Evolutionary conservation across 2,329 filamentous ascomycete species (phyloP).

Genomic region (Colletotrichum lindemuthianum): DNA sequence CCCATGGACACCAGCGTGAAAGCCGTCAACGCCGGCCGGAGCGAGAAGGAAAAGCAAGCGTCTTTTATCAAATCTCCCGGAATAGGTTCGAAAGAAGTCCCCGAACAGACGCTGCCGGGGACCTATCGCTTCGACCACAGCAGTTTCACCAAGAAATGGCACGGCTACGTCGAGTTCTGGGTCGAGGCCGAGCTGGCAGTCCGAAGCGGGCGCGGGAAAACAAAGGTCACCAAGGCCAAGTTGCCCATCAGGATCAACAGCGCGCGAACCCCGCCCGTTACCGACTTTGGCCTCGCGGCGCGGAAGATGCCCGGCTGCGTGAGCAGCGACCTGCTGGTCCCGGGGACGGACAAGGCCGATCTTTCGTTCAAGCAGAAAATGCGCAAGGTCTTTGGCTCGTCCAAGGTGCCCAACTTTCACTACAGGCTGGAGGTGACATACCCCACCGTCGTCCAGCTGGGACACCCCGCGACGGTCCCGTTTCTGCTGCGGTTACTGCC

Average conservation of each 20-base stretch:
- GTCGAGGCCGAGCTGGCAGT: constrained; percentile 42
- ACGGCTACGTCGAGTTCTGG: constrained; percentile 48
- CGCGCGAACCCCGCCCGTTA: constrained; percentile 32
- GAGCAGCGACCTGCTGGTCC: constrained; percentile 42
- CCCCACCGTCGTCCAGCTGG: constrained; percentile 44
- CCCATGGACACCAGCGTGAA: constrained; percentile 34
- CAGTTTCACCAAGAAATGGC: constrained; percentile 29
- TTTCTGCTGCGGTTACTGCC: constrained; percentile 38
- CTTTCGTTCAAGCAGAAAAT: constrained; percentile 47
- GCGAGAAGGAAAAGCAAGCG: constrained; percentile 31
- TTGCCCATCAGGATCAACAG: constrained; percentile 39
- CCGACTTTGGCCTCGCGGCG: constrained; percentile 28
- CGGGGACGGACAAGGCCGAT: constrained; percentile 42
- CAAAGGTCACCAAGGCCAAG: constrained; percentile 21
- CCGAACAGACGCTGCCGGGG: constrained; percentile 33
- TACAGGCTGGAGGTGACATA: constrained; percentile 41
- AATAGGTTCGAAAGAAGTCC: constrained; percentile 1
- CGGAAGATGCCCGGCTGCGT: neutral
- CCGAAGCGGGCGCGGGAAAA: constrained; percentile 11
- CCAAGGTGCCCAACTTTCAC: constrained; percentile 44
- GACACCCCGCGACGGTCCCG: constrained; percentile 38
- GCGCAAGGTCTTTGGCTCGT: constrained; percentile 44
- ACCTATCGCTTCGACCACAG: constrained; percentile 23
- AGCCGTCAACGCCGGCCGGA: neutral
- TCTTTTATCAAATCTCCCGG: constrained; percentile 17